Evolutionary conservation across 768 basidiomycete species (phyloP).

Genomic region (Lentinula sp.): DNA sequence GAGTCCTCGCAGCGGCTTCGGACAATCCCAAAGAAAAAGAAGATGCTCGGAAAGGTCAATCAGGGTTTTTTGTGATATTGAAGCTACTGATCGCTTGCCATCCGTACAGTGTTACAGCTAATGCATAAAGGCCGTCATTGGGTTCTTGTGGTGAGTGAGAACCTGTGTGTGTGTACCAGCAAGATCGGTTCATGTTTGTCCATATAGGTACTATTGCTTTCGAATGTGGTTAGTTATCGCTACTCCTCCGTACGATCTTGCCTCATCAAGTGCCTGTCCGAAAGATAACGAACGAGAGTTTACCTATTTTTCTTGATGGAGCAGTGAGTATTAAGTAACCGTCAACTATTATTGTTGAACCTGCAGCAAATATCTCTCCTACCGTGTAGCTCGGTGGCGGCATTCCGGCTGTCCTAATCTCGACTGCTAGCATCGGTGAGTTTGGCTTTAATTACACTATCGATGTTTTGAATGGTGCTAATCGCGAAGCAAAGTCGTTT

Average conservation of each 20-base stretch:
- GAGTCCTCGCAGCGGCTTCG: slow-evolving; percentile 80
- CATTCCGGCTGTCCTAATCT: slow-evolving; percentile 71
- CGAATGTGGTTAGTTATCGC: slow-evolving; percentile 65
- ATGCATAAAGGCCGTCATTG: slow-evolving; percentile 75
- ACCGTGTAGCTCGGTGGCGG: slow-evolving; percentile 50
- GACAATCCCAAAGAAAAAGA: slow-evolving; percentile 59
- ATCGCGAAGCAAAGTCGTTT: slow-evolving; percentile 48
- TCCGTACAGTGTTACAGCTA: slow-evolving; percentile 39
- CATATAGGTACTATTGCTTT: slow-evolving; percentile 69
- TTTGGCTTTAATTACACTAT: not conserved
- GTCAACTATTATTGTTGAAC: not conserved
- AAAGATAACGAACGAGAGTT: slow-evolving; percentile 75
- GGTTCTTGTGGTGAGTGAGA: slow-evolving; percentile 76
- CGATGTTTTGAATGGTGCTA: not conserved
- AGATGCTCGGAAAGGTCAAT: slow-evolving; percentile 66
- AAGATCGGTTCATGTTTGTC: not conserved
- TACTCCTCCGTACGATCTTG: no score
- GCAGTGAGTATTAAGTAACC: slow-evolving; percentile 40
- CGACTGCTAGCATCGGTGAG: slow-evolving; percentile 67
- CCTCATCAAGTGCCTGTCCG: not conserved
- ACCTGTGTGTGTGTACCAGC: not conserved
- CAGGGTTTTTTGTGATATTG: not conserved
- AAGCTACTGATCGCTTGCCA: not conserved
- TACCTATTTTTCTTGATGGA: slow-evolving; percentile 77
- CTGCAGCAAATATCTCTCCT: not conserved